These are phyloP conservation scores for Penicillium sp. DNA, from an alignment of 2,329 filamentous ascomycete genomes.

Conservation along the genomic window DNA sequence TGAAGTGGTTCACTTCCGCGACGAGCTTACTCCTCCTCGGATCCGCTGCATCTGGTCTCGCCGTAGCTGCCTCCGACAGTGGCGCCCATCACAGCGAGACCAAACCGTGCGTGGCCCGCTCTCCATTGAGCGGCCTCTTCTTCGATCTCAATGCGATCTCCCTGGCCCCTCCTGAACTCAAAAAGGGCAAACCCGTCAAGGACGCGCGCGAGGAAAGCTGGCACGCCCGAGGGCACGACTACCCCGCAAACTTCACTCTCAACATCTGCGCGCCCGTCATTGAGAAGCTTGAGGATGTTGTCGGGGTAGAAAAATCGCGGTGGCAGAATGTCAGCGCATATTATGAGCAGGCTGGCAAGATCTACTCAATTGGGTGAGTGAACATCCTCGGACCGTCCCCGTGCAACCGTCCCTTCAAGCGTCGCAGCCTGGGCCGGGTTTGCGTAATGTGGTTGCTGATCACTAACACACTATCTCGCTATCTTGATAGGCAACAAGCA, in stretches of 20 bases:
- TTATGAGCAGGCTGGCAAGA: slow-evolving; percentile 40
- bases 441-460: not conserved
- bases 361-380: slow-evolving; percentile 44
- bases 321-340: slow-evolving; percentile 47
- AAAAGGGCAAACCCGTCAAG: slow-evolving; percentile 36
- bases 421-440: not conserved
- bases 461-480: not conserved
- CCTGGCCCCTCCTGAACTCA: slow-evolving; percentile 42
- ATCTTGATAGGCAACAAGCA: slow-evolving; percentile 36
- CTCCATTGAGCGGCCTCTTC: slow-evolving; percentile 55
- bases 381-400: not conserved
- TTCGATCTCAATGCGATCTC: slow-evolving; percentile 58
- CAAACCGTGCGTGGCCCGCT: slow-evolving; percentile 58
- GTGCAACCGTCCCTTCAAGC: not conserved
- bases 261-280: slow-evolving; percentile 48
- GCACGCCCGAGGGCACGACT: slow-evolving; percentile 46
- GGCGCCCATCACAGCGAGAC: slow-evolving; percentile 35
- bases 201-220: slow-evolving; percentile 41
- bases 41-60: slow-evolving; percentile 26
- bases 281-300: slow-evolving; percentile 42
- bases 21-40: slow-evolving; percentile 30
- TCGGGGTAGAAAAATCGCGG: slow-evolving; percentile 36
- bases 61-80: slow-evolving; percentile 33
- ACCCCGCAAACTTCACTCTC: slow-evolving; percentile 46
- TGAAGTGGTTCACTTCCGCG: slow-evolving; percentile 31